A percentile compares a stretch with the other conserved stretches of the same genome.
Evolutionary conservation across 2,329 filamentous ascomycete species (phyloP).

Genomic region (Monosporascus sp.): DNA sequence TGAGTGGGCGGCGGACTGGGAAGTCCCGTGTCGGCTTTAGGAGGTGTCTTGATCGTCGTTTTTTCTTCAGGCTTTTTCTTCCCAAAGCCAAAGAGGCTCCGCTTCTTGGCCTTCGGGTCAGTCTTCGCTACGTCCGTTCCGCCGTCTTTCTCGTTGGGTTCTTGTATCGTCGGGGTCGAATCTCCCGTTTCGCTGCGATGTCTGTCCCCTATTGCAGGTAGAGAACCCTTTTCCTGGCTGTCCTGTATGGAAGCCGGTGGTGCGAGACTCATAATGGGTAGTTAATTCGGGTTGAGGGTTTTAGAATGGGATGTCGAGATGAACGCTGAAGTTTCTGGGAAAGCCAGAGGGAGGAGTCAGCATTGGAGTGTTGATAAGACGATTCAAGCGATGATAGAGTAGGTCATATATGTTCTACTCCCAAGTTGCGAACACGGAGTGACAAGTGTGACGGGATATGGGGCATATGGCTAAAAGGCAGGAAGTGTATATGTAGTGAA

Average conservation of each 20-base stretch:
- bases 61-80: conserved; percentile 55
- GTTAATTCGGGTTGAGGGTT: conserved; percentile 2
- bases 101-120: conserved; percentile 44
- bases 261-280: conserved; percentile 24
- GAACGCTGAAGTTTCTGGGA: conserved; percentile 1
- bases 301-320: conserved; percentile 15
- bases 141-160: conserved; percentile 19
- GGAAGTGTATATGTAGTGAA: neutral
- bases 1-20: conserved; percentile 27
- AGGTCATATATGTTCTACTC: neutral
- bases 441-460: neutral
- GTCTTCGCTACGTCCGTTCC: conserved; percentile 27
- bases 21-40: conserved; percentile 25
- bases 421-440: neutral
- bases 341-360: neutral
- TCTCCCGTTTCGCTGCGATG: conserved; percentile 17
- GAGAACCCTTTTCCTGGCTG: conserved; percentile 17
- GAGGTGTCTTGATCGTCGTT: conserved; percentile 24
- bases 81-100: conserved; percentile 56
- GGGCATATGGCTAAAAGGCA: neutral
- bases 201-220: conserved; percentile 20
- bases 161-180: conserved; percentile 28
- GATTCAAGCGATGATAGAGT: neutral
- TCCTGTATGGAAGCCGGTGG: conserved; percentile 25
- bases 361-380: neutral